phyloP scores from a whole-genome alignment of 441 rosid genomes.

The Syzygium malaccense region DNA sequence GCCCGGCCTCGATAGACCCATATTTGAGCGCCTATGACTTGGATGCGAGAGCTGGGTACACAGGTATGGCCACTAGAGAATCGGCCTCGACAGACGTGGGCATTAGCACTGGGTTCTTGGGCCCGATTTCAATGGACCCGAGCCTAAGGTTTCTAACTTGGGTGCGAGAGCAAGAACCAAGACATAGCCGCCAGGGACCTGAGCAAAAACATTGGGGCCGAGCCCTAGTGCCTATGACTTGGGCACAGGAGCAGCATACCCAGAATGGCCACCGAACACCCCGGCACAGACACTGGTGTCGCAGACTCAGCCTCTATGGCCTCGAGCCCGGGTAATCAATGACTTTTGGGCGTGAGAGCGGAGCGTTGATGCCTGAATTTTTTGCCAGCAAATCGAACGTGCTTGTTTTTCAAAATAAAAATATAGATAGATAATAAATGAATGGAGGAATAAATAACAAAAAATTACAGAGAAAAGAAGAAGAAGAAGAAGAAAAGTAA shows the following conservation, averaged over 20 bases:
- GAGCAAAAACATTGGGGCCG: background rate
- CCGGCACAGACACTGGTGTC: fast-evolving
- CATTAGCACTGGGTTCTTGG: background rate
- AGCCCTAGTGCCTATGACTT: background rate
- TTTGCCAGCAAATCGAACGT: background rate
- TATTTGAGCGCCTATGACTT: background rate
- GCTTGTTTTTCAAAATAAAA: background rate
- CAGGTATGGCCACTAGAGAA: background rate
- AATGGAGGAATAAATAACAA: background rate
- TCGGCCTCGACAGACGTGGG: fast-evolving
- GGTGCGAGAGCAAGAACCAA: fast-evolving
- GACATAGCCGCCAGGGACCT: background rate
- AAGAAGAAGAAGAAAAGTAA: background rate
- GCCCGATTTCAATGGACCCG: background rate
- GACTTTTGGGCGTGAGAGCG: background rate
- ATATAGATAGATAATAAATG: background rate
- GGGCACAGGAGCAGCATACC: too few relatives aligned
- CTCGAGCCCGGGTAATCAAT: background rate
- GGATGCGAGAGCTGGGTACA: background rate
- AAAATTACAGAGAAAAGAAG: background rate
- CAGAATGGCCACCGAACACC: background rate
- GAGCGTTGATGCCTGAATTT: background rate
- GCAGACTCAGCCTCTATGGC: background rate
- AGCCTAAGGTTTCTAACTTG: background rate
- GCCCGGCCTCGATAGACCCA: background rate